These are phyloP conservation scores for Lactarius indigo DNA, from an alignment of 768 basidiomycete species.

Conservation along the genomic window DNA sequence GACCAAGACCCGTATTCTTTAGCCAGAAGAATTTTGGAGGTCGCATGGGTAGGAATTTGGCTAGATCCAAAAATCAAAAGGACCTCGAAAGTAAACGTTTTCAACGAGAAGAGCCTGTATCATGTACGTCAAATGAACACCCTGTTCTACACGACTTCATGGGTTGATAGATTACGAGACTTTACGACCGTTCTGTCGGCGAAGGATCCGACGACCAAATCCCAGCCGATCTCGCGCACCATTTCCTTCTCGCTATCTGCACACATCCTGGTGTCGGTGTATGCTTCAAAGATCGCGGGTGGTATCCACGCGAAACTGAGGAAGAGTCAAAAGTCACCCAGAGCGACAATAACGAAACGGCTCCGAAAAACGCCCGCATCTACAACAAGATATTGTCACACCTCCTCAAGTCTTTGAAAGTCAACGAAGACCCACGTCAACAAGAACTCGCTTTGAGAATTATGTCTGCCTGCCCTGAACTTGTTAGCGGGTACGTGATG, in stretches of 20 bases:
- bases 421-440: constrained; percentile 85
- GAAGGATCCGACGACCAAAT: constrained; percentile 53
- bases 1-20: constrained; percentile 61
- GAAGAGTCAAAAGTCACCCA: constrained; percentile 35
- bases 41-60: constrained; percentile 76
- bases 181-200: constrained; percentile 60
- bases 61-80: constrained; percentile 67
- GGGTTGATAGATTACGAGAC: constrained; percentile 54
- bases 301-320: constrained; percentile 75
- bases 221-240: constrained; percentile 78
- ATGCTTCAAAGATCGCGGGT: constrained; percentile 86
- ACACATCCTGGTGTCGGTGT: constrained; percentile 78
- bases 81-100: constrained; percentile 66
- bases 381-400: constrained; percentile 84
- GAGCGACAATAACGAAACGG: constrained; percentile 38
- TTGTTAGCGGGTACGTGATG: constrained; percentile 64
- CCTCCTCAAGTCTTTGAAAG: constrained; percentile 68
- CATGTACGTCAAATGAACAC: constrained; percentile 44
- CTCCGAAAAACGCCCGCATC: constrained; percentile 45
- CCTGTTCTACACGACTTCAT: constrained; percentile 1
- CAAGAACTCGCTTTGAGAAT: constrained; percentile 83
- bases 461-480: constrained; percentile 78
- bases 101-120: constrained; percentile 60
- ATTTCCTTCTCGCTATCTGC: constrained; percentile 83
- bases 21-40: constrained; percentile 62